Conservation (phyloP, 208 protist species). For the Entamoeba dispar region DNA sequence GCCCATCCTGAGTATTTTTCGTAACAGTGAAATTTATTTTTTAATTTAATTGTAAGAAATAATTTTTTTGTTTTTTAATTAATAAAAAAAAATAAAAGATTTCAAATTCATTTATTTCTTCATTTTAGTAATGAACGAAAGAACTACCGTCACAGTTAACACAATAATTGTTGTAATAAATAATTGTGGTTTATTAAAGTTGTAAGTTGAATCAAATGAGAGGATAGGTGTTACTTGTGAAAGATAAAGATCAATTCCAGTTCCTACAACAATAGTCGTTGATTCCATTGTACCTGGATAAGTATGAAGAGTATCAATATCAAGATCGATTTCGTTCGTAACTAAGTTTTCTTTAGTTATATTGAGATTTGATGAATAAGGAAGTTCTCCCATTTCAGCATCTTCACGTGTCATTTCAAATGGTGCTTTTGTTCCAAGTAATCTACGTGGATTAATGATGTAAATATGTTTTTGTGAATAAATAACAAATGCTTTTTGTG, state of each 20-base stretch:
- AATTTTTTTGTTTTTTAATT: neutral
- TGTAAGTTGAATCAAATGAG: neutral
- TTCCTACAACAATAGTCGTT: neutral
- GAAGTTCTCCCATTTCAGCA: neutral
- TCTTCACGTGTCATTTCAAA: neutral
- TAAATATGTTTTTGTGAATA: neutral
- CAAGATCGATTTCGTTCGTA: neutral
- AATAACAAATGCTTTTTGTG: neutral
- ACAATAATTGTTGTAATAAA: neutral
- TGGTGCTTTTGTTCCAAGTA: neutral
- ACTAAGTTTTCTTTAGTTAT: neutral
- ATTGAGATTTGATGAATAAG: neutral
- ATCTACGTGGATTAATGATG: neutral
- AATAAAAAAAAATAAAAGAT: neutral
- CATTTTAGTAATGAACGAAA: neutral
- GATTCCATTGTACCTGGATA: neutral
- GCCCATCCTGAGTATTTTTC: neutral
- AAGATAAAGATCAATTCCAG: neutral
- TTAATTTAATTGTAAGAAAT: neutral
- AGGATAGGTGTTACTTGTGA: neutral
- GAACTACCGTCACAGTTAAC: neutral
- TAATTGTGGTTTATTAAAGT: neutral
- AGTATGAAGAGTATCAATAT: neutral
- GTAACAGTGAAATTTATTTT: neutral
- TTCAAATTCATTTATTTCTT: neutral